Percentiles rank a stretch among this genome's conserved stretches.
phyloP scores from a whole-genome alignment of 805 yeast species.

The Candida maltosa region DNA sequence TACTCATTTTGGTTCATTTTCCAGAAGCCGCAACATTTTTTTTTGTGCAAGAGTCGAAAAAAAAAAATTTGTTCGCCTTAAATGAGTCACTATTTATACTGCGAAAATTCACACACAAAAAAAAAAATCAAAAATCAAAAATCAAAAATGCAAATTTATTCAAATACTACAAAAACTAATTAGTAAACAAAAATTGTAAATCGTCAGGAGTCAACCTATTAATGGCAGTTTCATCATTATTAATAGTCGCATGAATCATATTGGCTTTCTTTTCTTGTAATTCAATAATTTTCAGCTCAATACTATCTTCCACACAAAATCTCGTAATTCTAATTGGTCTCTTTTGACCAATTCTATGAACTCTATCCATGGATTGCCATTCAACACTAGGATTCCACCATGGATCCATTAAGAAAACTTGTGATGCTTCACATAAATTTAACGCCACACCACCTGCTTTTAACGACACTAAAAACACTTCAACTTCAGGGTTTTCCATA shows the following conservation, averaged over 20 bases:
- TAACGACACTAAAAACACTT: constrained; percentile 88
- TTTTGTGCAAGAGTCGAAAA: no score
- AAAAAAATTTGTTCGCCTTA: no score
- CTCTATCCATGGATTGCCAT: constrained; percentile 98
- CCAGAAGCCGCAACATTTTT: no score
- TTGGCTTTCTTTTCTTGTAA: constrained; percentile 96
- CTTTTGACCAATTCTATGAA: constrained; percentile 94
- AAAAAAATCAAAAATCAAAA: neutral
- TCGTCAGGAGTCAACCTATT: constrained; percentile 89
- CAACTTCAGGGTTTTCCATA: constrained; percentile 89
- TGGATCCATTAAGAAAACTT: constrained; percentile 92
- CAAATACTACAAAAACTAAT: no score
- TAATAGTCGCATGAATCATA: constrained; percentile 96
- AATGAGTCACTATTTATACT: no score
- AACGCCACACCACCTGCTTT: constrained; percentile 99
- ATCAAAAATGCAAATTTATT: neutral
- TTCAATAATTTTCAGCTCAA: constrained; percentile 93
- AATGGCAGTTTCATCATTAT: constrained; percentile 88
- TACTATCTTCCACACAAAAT: constrained; percentile 92
- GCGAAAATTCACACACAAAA: neutral
- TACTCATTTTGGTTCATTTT: no score
- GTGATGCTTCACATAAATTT: constrained; percentile 94
- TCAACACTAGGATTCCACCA: constrained; percentile 99
- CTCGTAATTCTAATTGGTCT: constrained; percentile 92
- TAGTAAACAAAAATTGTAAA: constrained; percentile 88